Evolutionary conservation across 345 rosid species (phyloP).

Genomic region (Populus alba): DNA sequence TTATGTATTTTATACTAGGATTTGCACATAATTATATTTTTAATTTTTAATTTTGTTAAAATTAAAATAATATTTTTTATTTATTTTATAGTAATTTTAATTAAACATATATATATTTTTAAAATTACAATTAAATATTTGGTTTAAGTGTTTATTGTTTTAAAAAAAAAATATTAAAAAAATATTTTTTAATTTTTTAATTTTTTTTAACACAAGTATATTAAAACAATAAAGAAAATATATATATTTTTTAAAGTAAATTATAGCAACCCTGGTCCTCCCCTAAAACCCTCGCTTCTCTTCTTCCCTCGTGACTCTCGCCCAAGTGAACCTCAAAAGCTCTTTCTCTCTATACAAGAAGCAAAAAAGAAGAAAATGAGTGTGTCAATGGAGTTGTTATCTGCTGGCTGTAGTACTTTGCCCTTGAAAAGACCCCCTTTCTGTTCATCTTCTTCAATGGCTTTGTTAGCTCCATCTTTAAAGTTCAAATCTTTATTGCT

Average conservation of each 20-base stretch:
- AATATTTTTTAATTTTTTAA: accelerated
- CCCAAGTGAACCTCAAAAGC: background rate
- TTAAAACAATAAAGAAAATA: too few relatives aligned
- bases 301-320: background rate
- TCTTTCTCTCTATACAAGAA: background rate
- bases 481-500: conserved; percentile 2
- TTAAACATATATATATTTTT: too few relatives aligned
- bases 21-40: too few relatives aligned
- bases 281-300: background rate
- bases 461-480: conserved; percentile 8
- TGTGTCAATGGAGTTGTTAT: conserved; percentile 5
- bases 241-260: too few relatives aligned
- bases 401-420: background rate
- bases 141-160: too few relatives aligned
- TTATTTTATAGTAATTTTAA: too few relatives aligned
- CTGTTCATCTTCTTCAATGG: conserved; percentile 3
- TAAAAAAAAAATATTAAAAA: too few relatives aligned
- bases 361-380: background rate
- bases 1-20: too few relatives aligned
- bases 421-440: background rate
- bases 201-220: too few relatives aligned
- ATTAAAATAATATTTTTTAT: too few relatives aligned
- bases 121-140: too few relatives aligned
- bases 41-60: too few relatives aligned
- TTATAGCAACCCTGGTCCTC: background rate